Evolutionary conservation across 176 grass and related monocot species (phyloP).

Genomic region (Pharus latifolius): DNA sequence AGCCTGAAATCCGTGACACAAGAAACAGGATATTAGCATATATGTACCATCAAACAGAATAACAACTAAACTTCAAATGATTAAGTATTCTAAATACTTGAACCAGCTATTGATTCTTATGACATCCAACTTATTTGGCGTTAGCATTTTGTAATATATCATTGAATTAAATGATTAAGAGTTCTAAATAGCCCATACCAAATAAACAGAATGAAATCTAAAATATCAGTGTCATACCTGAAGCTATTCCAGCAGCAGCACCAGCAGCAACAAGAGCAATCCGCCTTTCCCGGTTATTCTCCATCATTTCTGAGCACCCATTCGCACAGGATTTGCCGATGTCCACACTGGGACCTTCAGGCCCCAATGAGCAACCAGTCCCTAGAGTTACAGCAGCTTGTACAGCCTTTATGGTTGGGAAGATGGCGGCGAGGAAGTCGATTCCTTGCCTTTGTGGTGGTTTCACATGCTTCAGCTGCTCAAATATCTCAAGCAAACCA

Average conservation of each 20-base stretch:
- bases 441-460: slow-evolving; percentile 42
- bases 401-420: slow-evolving; percentile 73
- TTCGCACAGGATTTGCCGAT: slow-evolving; percentile 95
- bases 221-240: slow-evolving; percentile 40
- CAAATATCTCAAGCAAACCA: slow-evolving; percentile 81
- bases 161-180: neutral
- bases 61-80: neutral
- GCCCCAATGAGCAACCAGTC: slow-evolving; percentile 83
- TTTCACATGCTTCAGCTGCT: slow-evolving; percentile 63
- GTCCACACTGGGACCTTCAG: slow-evolving; percentile 92
- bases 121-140: neutral
- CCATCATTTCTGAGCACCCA: slow-evolving; percentile 97
- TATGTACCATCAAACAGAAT: neutral
- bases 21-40: slow-evolving; percentile 2
- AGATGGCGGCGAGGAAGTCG: slow-evolving; percentile 63
- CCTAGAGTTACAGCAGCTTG: slow-evolving; percentile 86
- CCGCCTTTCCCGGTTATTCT: slow-evolving; percentile 82
- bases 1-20: slow-evolving; percentile 50
- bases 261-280: slow-evolving; percentile 92
- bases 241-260: slow-evolving; percentile 96
- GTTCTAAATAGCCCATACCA: neutral
- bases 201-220: neutral
- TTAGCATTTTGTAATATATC: neutral
- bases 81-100: no score
- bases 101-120: neutral